These are phyloP conservation scores for Silene vulgaris DNA, from an alignment of 179 eudicot genomes.

Conservation along the genomic window DNA sequence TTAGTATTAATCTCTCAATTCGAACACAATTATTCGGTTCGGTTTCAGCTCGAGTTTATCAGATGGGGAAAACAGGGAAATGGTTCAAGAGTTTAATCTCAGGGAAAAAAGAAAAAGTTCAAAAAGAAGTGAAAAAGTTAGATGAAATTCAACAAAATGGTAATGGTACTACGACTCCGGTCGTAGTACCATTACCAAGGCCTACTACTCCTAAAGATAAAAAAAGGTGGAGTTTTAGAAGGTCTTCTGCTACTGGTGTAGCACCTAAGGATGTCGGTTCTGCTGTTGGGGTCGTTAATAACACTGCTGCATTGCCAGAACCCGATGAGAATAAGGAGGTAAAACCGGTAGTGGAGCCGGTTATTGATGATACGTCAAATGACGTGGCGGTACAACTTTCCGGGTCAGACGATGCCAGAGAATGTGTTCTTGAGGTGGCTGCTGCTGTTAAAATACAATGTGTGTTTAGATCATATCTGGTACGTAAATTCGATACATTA, in stretches of 20 bases:
- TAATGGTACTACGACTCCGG: conserved; percentile 30
- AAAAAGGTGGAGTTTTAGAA: conserved; percentile 79
- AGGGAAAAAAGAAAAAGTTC: conserved; percentile 45
- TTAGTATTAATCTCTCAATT: background rate
- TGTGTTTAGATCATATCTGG: conserved; percentile 65
- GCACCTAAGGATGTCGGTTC: conserved; percentile 22
- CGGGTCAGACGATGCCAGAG: conserved; percentile 20
- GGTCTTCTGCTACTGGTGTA: conserved; percentile 53
- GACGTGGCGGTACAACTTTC: conserved; percentile 14
- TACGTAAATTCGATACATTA: conserved; percentile 18
- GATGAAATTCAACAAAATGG: background rate
- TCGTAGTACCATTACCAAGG: conserved; percentile 29
- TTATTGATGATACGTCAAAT: conserved; percentile 29
- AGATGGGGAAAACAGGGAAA: conserved; percentile 73
- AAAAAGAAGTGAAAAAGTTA: conserved; percentile 1
- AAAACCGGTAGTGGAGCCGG: conserved; percentile 44
- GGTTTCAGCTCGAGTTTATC: background rate
- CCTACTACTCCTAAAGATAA: conserved; percentile 73
- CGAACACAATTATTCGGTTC: background rate
- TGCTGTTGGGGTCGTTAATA: background rate
- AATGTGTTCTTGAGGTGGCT: conserved; percentile 35
- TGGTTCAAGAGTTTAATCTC: conserved; percentile 63
- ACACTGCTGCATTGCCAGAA: conserved; percentile 15
- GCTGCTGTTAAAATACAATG: conserved; percentile 79
- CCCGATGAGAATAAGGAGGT: conserved; percentile 29